Evolutionary conservation across 495 filamentous ascomycete genomes (phyloP), one percentile per base, ranked within the genome.

Genomic region (Annulohypoxylon nitens): DNA sequence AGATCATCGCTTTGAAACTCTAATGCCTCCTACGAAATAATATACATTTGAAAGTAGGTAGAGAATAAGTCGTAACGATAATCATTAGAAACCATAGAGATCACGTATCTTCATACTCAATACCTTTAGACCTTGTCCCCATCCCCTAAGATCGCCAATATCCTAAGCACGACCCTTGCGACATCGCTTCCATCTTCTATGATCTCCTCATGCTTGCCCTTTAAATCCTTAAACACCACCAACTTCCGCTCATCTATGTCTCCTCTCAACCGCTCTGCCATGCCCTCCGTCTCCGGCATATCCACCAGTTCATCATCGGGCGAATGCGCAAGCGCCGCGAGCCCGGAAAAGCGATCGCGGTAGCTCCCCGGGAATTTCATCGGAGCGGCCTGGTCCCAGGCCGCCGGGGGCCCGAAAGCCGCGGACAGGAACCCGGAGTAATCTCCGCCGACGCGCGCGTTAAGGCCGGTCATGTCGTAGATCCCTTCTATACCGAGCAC

Each of bases 141-240:
- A 18, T 11, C 57, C 59, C 45, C 61, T 20, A 71, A 58, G 45
- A 67, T 39, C 33, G 37, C 64, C 53, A 79, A 39, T 2, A 58
- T 51, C 55, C 63, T 25, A 58, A 67, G 39, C 8, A 78, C 66
- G 12, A 69, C 55, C n/a, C 58, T 66, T 51, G 72, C 76, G 55
- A 81, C 66, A 1, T 66, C 71, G 4, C 39, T 34, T 8, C 77
- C 76, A 51, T 75, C 41, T 61, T 62, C 34, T 74, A 77, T 78
- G 7, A 74, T 58, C 53, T 90, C 84, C 75, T 93, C 86, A 83
- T 94, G 92, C n/a, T 74, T 80, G 6, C 91, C 92, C 9, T 72
- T 65, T n/a, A 92, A 68, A 64, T 85, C 80, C 20, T 83, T 65
- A 68, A 78, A 81, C 69, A 78, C 80, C 73, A 81, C n/a, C 63